Base-by-base conservation (phyloP, 2,329 filamentous ascomycete genomes). In the Verticillium nubilum region DNA sequence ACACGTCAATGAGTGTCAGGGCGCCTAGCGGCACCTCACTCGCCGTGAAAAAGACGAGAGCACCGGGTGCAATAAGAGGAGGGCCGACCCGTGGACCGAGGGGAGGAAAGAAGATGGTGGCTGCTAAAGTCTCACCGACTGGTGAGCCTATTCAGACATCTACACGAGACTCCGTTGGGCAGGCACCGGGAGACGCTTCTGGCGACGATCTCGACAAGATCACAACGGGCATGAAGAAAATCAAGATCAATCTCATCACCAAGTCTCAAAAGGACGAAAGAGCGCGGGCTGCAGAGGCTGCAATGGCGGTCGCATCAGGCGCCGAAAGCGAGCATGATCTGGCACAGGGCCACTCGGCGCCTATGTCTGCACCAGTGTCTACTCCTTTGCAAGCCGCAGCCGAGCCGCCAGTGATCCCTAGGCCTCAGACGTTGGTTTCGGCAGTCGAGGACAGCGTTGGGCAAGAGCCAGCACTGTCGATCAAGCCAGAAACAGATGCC, bases 171-270 rank as follows among this genome's bases (percentile, higher is more conserved):
- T 19, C n/a, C 13, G n/a, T 7, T 23, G n/a, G 42, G n/a, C 56
- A 33, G 29, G 60, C 61, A n/a, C 33, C 62, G 9, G 54, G 64
- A 4, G 54, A 60, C 5, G 63, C 62, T 15, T 55, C 68, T 7
- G 67, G 65, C 2, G 73, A 77, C 54, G 80, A 80, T 55, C 68
- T 88, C 35, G 82, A 86, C 58, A 79, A 73, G 56, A 76, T 88
- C 61, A 82, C 84, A 0, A 77, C 75, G 35, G 80, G 82, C 1
- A 82, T 87, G 79, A 86, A 83, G 68, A 86, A 82, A 69, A 83
- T 88, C 60, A 86, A 82, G 67, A 84, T 88, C 65, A 86, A 82
- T 57, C 69, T 87, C 26, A 75, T 86, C 42, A 86, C 83, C 1
- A 79, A 85, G 61, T 77, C 83, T 42, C 81, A 86, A 65, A 81